Conservation (phyloP, 331 rosid species). For the Rosa hybrid region DNA sequence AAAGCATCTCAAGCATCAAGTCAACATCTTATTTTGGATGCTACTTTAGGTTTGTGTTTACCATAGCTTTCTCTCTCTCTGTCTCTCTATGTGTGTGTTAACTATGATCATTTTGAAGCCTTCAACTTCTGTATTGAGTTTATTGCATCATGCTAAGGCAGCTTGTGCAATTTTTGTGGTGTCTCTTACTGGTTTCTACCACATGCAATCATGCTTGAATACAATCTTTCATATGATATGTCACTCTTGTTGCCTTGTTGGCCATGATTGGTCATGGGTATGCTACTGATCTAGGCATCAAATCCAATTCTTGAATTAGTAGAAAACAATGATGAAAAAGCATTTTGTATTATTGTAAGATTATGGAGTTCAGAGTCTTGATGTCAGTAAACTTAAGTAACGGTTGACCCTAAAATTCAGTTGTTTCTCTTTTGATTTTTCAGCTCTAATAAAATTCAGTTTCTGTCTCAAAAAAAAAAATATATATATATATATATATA, state of each 20-base stretch:
- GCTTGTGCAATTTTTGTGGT: neutral
- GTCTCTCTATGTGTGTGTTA: neutral
- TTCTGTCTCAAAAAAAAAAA: too few relatives aligned
- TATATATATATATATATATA: too few relatives aligned
- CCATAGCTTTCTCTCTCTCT: neutral
- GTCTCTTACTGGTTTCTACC: neutral
- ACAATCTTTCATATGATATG: neutral
- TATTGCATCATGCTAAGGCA: neutral
- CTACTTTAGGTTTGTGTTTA: conserved; percentile 68
- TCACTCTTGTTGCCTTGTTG: neutral
- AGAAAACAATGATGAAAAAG: neutral
- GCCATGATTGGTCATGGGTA: neutral
- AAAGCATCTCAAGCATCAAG: conserved; percentile 83
- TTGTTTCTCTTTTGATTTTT: neutral
- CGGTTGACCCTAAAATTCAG: neutral
- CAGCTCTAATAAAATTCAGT: too few relatives aligned
- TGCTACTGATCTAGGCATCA: neutral
- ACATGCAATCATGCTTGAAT: neutral
- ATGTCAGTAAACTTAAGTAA: neutral
- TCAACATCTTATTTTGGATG: conserved; percentile 77
- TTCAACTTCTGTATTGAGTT: neutral
- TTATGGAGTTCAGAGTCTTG: neutral
- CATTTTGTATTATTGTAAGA: neutral
- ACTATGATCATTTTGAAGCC: neutral
- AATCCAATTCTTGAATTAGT: neutral